Conservation (phyloP, 768 basidiomycete genomes). For the Porpolomopsis calyptriformis region DNA sequence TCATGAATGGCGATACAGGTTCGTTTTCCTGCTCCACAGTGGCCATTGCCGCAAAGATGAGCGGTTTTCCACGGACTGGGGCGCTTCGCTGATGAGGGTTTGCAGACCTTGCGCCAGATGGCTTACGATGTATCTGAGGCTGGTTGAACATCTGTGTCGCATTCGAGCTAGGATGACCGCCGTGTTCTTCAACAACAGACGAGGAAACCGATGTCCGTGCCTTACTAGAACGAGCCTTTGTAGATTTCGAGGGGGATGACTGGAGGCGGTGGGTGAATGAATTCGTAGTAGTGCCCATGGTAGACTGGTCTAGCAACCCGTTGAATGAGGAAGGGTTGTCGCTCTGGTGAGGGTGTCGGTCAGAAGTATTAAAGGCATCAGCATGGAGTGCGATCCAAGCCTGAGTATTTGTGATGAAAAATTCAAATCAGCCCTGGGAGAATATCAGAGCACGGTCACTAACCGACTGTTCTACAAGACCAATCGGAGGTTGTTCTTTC, state of each 20-base stretch:
- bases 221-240: constrained; percentile 6
- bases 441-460: not conserved
- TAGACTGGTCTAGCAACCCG: not conserved
- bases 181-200: not conserved
- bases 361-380: not conserved
- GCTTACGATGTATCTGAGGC: constrained; percentile 4
- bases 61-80: constrained; percentile 30
- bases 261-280: not conserved
- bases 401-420: not conserved
- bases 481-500: constrained; percentile 1
- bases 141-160: not conserved
- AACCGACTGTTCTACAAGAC: not conserved
- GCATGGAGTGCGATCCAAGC: not conserved
- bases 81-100: constrained; percentile 8
- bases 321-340: not conserved
- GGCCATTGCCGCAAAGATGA: constrained; percentile 54
- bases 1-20: constrained; percentile 7
- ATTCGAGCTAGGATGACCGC: not conserved
- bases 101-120: not conserved
- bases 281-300: constrained; percentile 9
- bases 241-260: not conserved
- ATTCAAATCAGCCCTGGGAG: not conserved
- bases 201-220: not conserved
- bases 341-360: not conserved
- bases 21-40: constrained; percentile 14